These are phyloP conservation scores for Bryopsis sp. DNA, from an alignment of 139 green algal genomes.

Conservation along the genomic window DNA sequence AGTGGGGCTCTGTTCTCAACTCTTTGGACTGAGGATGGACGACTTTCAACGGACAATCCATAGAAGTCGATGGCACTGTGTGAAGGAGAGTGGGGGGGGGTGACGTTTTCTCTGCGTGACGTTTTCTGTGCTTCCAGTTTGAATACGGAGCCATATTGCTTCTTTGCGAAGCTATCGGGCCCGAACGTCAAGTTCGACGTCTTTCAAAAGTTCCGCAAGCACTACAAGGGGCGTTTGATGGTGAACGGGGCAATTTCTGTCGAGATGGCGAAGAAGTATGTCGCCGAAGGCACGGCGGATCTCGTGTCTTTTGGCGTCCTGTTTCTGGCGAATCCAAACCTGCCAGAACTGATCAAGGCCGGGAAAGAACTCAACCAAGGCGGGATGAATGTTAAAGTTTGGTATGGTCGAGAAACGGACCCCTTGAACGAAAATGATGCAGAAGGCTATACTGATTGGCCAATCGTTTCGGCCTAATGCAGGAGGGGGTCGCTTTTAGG, in stretches of 20 bases:
- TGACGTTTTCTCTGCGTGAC: too few relatives aligned
- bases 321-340: constrained; percentile 45
- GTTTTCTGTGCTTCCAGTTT: too few relatives aligned
- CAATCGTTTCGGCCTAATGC: background rate
- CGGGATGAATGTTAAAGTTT: constrained; percentile 19
- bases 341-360: constrained; percentile 26
- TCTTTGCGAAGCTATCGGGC: constrained; percentile 11
- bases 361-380: constrained; percentile 4
- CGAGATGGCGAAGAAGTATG: constrained; percentile 1
- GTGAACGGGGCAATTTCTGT: constrained; percentile 20
- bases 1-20: background rate
- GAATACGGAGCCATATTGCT: background rate
- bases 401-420: background rate
- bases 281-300: constrained; percentile 28
- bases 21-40: background rate
- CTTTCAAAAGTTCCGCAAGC: constrained; percentile 17
- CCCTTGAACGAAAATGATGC: background rate
- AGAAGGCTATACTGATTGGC: background rate
- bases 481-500: too few relatives aligned
- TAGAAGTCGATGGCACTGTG: too few relatives aligned
- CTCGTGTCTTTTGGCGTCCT: constrained; percentile 29
- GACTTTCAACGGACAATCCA: too few relatives aligned
- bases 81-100: too few relatives aligned
- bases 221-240: background rate
- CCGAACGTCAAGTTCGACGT: constrained; percentile 22